Base-by-base conservation (phyloP, 2,329 filamentous ascomycete genomes). In the Colletotrichum filicis region DNA sequence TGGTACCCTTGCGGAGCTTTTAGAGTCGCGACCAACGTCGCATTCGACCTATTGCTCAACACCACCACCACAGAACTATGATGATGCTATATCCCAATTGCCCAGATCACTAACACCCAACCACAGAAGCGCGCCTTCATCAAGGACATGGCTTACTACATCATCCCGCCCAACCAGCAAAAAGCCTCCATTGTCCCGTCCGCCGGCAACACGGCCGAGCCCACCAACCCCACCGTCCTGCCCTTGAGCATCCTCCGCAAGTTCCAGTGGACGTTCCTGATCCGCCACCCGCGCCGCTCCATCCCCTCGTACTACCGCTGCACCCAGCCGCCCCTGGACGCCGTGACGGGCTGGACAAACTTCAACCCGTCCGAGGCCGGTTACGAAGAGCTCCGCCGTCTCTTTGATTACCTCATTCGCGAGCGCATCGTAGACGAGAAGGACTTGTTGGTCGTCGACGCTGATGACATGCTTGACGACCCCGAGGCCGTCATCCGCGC, bases 91-190 rank as follows among this genome's bases (percentile, higher is more conserved):
- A 4, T n/a, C 8, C 19, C 42, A 22, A 53, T 28, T 12, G 14
- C 9, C 30, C 11, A 57, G 52, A 26, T 9, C 14, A 65, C 79
- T 77, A 74, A 67, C 62, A 74, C 66, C 26, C 52, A 9, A 30
- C 5, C 7, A 26, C 77, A 97, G 94, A 98, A 97, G 86, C 94
- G 96, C 77, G 86, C 97, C 78, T 98, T 98, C 86, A 97, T 99
- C 89, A 99, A 99, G 84, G 97, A 98, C 83, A 99, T 98, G 86
- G 92, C 94, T 68, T 93, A 98, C 84, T 98, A 98, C 83, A 88
- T 98, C 76, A 87, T 97, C 75, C 93, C 95, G 5, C 94, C 94
- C 4, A 86, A 93, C 75, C 87, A 88, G 59, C 89, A 93, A 78
- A 87, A 89, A 16, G 90, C 94, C 63, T 87, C 86, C 61, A 91